phyloP scores from a whole-genome alignment of 257 asterid genomes.

The Cinchona pubescens region DNA sequence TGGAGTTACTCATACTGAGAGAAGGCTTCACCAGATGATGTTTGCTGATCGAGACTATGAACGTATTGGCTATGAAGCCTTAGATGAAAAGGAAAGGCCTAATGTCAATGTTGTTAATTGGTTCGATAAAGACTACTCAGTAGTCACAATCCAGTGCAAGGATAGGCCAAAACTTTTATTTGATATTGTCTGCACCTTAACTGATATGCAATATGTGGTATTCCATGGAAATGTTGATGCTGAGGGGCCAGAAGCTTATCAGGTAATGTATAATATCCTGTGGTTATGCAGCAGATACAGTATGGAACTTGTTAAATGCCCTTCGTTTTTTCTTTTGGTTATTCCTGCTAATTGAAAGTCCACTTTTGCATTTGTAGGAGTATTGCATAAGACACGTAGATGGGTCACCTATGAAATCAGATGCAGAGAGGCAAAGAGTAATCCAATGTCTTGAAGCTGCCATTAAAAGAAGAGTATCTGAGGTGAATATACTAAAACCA shows the following conservation, averaged over 20 bases:
- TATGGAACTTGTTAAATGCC: background rate
- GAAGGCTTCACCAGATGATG: constrained; percentile 99
- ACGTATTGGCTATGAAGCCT: constrained; percentile 36
- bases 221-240: constrained; percentile 89
- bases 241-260: constrained; percentile 77
- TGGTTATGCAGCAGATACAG: background rate
- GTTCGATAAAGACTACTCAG: constrained; percentile 81
- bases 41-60: constrained; percentile 89
- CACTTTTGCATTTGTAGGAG: constrained; percentile 47
- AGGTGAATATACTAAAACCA: constrained; percentile 37
- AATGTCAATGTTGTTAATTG: constrained; percentile 71
- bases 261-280: constrained; percentile 53
- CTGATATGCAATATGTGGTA: constrained; percentile 87
- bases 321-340: background rate
- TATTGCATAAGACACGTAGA: constrained; percentile 85
- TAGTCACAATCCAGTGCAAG: constrained; percentile 67
- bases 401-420: constrained; percentile 94
- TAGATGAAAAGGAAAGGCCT: constrained; percentile 61
- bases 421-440: constrained; percentile 91
- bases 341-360: constrained; percentile 11
- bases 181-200: constrained; percentile 84
- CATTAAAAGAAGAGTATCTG: constrained; percentile 86
- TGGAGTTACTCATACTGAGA: constrained; percentile 77
- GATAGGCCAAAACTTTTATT: constrained; percentile 87
- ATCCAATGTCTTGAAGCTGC: constrained; percentile 98